Evolutionary conservation across 176 grass and related monocot species (phyloP).

Genomic region (Microstegium vimineum): DNA sequence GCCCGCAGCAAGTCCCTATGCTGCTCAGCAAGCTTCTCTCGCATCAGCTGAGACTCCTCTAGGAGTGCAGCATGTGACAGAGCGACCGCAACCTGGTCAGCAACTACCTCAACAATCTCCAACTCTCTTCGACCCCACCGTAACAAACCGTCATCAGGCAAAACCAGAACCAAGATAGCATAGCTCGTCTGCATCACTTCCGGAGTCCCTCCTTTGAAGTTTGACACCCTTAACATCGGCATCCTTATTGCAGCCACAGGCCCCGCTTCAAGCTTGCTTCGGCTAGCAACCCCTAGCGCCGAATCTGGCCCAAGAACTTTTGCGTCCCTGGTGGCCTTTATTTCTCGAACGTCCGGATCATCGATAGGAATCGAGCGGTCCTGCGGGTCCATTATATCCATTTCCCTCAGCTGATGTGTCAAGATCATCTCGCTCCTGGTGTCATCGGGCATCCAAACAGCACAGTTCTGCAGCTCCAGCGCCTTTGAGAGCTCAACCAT

Average conservation of each 20-base stretch:
- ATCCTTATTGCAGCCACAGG: constrained; percentile 63
- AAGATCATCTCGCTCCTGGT: constrained; percentile 50
- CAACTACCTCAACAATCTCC: constrained; percentile 77
- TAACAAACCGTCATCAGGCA: constrained; percentile 41
- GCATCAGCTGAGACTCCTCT: constrained; percentile 79
- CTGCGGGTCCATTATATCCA: constrained; percentile 29
- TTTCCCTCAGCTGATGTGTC: constrained; percentile 62
- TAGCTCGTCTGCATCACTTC: constrained; percentile 69
- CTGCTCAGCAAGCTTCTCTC: constrained; percentile 61
- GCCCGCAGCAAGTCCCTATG: constrained; percentile 60
- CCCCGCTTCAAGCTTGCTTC: constrained; percentile 35
- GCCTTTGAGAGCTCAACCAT: constrained; percentile 76
- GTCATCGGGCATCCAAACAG: constrained; percentile 76
- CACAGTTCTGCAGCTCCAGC: constrained; percentile 63
- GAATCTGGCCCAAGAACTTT: constrained; percentile 45
- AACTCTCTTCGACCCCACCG: constrained; percentile 53
- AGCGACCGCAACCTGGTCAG: constrained; percentile 81
- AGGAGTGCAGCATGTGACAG: constrained; percentile 73
- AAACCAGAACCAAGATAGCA: constrained; percentile 58
- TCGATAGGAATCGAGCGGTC: constrained; percentile 30
- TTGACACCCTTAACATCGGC: constrained; percentile 68
- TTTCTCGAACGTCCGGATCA: constrained; percentile 49
- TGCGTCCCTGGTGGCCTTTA: constrained; percentile 49
- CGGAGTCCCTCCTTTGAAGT: constrained; percentile 91
- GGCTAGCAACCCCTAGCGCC: constrained; percentile 47